Evolutionary conservation across 139 green algal genomes (phyloP), one percentile per base, ranked within the genome.

Genomic region (Bryopsis sp.): DNA sequence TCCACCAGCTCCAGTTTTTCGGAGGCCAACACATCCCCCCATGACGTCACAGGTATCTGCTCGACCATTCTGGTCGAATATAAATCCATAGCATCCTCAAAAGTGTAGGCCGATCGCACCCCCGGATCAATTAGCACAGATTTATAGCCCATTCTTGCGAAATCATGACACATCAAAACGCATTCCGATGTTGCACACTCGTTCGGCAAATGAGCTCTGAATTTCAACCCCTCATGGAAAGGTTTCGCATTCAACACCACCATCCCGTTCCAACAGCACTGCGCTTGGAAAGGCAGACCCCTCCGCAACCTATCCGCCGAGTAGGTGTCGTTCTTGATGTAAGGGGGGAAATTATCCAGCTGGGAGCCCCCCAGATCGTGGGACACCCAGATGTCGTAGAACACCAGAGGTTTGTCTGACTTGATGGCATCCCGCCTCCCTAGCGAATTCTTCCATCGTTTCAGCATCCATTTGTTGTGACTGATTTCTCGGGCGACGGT

Each of bases 201-300:
- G 0, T 58, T 71, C 2, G 59, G 3, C 32, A 26, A 28, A 11
- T 81, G 68, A 1, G 22, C 28, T 34, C 78, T 35, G 58, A 78
- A 83, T 8, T 60, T 36, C 11, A 84, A 22, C 2, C 62, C 37
- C 33, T 35, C 31, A n/a, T 72, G 28, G 24, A 88, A 77, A 6
- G 82, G 79, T 35, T 48, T 67, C 2, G 83, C 73, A 32, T 71
- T 47, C 31, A 86, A 63, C 22, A 81, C 67, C 1, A 65, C 79
- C 15, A 89, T 64, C 11, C 83, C 83, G 66, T 86, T 88, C 83
- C 82, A 89, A 74, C 82, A 89, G 76, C 81, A 87, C n/a, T 72
- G 58, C 11, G 71, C 79, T 2, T 78, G 76, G 35, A 82, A 67
- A 0, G 83, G 81, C 36, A 77, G 64, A 11, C 83, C 83, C n/a